These are phyloP conservation scores for Colletotrichum theobromicola DNA, from an alignment of 2,329 filamentous ascomycete genomes.

Conservation along the genomic window DNA sequence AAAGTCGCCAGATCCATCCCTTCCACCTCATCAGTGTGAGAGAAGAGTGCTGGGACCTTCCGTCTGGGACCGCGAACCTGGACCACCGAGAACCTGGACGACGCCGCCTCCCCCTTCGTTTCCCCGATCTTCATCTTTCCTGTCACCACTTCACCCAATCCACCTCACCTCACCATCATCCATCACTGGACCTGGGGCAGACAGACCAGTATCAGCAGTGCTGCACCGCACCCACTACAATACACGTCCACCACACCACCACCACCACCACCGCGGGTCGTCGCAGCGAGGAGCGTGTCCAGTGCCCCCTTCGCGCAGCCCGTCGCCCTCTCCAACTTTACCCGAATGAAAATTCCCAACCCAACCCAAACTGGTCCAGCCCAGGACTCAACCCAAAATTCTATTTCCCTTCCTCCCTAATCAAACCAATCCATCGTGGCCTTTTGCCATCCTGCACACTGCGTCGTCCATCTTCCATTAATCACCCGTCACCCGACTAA, in stretches of 20 bases:
- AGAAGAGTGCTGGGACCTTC: neutral
- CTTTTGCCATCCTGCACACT: conserved; percentile 7
- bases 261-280: neutral
- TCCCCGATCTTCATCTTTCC: neutral
- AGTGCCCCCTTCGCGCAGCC: neutral
- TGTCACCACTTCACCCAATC: neutral
- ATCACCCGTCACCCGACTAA: conserved; percentile 7
- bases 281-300: neutral
- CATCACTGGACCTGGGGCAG: neutral
- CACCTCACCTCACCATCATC: neutral
- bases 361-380: conserved; percentile 20
- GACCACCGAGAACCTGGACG: neutral
- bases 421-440: neutral
- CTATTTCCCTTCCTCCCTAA: neutral
- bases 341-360: conserved; percentile 17
- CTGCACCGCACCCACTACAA: neutral
- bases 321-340: conserved; percentile 17
- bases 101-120: neutral
- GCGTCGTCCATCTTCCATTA: conserved; percentile 8
- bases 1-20: conserved; percentile 9
- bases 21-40: neutral
- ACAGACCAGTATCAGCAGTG: neutral
- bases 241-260: neutral
- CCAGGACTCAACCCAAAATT: conserved; percentile 19
- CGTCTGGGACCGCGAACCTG: neutral